A percentile compares a stretch with the other conserved stretches of the same genome.
Evolutionary conservation across 2,329 filamentous ascomycete species (phyloP).

Genomic region (Xylariaceae sp.): DNA sequence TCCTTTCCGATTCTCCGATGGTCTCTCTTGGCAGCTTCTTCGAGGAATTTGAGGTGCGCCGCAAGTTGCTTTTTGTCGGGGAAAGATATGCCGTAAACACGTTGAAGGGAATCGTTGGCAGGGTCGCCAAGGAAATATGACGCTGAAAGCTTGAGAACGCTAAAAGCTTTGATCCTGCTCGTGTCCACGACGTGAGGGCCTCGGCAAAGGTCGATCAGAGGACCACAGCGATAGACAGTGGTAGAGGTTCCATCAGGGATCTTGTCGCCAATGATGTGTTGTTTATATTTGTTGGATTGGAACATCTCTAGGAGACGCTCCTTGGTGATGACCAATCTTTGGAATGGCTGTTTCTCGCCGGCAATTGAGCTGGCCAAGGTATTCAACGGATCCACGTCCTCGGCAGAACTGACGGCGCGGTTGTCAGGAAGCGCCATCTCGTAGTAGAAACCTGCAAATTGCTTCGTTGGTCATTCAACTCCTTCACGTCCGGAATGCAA

Average conservation of each 20-base stretch:
- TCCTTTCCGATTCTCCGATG: slow-evolving; percentile 91
- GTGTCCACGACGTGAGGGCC: slow-evolving; percentile 94
- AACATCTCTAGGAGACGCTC: slow-evolving; percentile 44
- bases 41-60: slow-evolving; percentile 89
- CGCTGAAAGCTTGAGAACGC: slow-evolving; percentile 70
- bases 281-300: slow-evolving; percentile 90
- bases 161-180: slow-evolving; percentile 87
- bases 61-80: slow-evolving; percentile 93
- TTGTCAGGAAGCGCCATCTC: slow-evolving; percentile 72
- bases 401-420: slow-evolving; percentile 14
- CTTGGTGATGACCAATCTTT: slow-evolving; percentile 15
- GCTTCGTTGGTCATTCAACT: neutral
- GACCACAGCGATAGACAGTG: slow-evolving; percentile 91
- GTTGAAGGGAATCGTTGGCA: slow-evolving; percentile 89
- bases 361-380: slow-evolving; percentile 10
- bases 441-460: slow-evolving; percentile 70
- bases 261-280: slow-evolving; percentile 93
- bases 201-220: slow-evolving; percentile 89
- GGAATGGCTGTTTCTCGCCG: slow-evolving; percentile 18
- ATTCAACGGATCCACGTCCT: slow-evolving; percentile 14
- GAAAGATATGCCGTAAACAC: slow-evolving; percentile 92
- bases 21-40: slow-evolving; percentile 96
- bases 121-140: slow-evolving; percentile 94
- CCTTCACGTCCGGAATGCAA: no score
- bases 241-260: slow-evolving; percentile 83